Base-by-base conservation (phyloP, 352 stramenopile species). In the Globisporangium cederbergense region DNA sequence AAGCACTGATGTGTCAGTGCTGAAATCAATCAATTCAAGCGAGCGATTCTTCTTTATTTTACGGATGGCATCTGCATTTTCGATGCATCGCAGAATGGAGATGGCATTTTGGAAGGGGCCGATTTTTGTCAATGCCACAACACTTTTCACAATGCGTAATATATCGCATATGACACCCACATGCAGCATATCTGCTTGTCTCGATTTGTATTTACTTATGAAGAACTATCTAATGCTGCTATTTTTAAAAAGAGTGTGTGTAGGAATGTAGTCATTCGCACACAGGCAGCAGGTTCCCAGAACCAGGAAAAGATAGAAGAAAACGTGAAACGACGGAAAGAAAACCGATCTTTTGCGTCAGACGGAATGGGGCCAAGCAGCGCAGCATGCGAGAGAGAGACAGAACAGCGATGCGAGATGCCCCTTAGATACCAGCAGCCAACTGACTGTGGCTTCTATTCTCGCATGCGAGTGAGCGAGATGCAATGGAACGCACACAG, bases 281-380 rank as follows among this genome's bases (percentile, higher is more conserved):
- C 4, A 7, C 47, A 3, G 8, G 9, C 22, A 28, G 4, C 22
- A 28, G 4, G 51, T 57, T 57, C 51, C 34, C 25, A 18, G 51
- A 57, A 57, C 2, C 28, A 16, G 51, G 30, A 52, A 62, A 62
- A 62, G 45, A 42, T 57, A 57, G 51, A 57, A 57, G 22, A 57
- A 43, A 43, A 14, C 18, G 13, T 30, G 51, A 57, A 57, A 57
- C 32, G 51, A 57, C 51, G 30, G 51, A 57, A 43, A 43, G 30
- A 43, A 47, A 57, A 43, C 16, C 30, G 51, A 57, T 57, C 51
- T 57, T 57, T 57, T 42, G 51, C 51, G 51, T 57, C 51, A 57
- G 38, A 53, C 38, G 20, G 25, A 36, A 36, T 40, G 20, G 47
- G 8, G 8, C 3, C 11, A 53, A 36, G 28, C 11, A 25, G 47